These are phyloP conservation scores for Porcisia deanei DNA, from an alignment of 208 protist species.

Conservation along the genomic window DNA sequence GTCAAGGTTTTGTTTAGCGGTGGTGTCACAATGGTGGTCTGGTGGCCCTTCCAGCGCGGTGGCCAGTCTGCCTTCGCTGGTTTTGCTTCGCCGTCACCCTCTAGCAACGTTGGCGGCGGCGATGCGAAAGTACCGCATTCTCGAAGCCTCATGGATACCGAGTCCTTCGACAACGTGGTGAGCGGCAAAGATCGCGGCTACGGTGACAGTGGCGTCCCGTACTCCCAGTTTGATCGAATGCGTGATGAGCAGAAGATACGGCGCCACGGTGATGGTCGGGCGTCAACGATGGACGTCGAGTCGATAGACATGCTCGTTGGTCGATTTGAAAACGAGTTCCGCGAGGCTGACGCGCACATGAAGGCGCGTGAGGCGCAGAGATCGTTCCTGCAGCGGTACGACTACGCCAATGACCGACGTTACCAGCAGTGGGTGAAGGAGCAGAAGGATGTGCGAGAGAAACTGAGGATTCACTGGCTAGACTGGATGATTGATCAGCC, in stretches of 20 bases:
- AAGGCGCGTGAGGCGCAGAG: conserved; percentile 34
- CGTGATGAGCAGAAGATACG: conserved; percentile 33
- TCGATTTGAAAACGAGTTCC: conserved; percentile 60
- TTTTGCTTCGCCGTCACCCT: conserved; percentile 3
- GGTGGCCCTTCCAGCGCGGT: conserved; percentile 30
- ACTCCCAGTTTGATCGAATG: conserved; percentile 35
- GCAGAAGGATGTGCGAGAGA: conserved; percentile 52
- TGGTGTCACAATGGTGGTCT: conserved; percentile 13
- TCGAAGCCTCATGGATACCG: conserved; percentile 18
- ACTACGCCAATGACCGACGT: conserved; percentile 74
- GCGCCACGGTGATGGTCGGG: conserved; percentile 44
- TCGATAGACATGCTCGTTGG: conserved; percentile 62
- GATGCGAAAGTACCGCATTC: conserved; percentile 4
- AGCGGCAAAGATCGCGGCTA: conserved; percentile 21
- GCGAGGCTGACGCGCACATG: conserved; percentile 54
- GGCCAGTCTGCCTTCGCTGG: background rate
- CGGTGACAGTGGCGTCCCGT: conserved; percentile 30
- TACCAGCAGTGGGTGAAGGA: conserved; percentile 81
- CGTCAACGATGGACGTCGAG: conserved; percentile 55
- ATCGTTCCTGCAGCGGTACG: conserved; percentile 46
- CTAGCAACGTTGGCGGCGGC: background rate
- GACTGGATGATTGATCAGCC: conserved; percentile 78
- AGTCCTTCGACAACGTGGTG: conserved; percentile 9
- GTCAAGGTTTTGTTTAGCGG: too few species aligned
- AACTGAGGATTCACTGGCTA: conserved; percentile 79